These are phyloP conservation scores for Eucalyptus lansdowneana DNA, from an alignment of 345 rosid genomes.

Conservation along the genomic window DNA sequence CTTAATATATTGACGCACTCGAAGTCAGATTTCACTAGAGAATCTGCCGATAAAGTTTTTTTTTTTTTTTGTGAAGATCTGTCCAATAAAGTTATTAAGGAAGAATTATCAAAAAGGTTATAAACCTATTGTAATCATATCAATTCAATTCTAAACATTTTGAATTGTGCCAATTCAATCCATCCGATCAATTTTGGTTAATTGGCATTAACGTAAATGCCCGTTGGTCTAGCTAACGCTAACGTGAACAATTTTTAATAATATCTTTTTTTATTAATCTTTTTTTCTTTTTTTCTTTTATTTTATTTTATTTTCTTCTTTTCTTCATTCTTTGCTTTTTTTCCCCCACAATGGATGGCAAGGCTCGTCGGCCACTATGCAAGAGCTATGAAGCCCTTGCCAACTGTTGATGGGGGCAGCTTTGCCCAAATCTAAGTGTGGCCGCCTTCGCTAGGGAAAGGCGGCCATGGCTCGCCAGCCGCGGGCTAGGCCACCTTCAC, in stretches of 20 bases:
- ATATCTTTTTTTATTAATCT: too few species aligned
- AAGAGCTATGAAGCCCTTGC: neutral
- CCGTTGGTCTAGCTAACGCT: rapidly evolving
- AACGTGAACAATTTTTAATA: neutral
- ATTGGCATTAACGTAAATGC: rapidly evolving
- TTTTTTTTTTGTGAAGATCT: neutral
- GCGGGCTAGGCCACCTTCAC: too few species aligned
- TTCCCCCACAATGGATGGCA: neutral
- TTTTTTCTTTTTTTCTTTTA: too few species aligned
- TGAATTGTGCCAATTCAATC: neutral
- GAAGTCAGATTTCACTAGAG: neutral
- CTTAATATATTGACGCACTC: rapidly evolving
- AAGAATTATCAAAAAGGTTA: too few species aligned
- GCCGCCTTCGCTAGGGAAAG: neutral
- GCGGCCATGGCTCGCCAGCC: rapidly evolving
- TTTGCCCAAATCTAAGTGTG: neutral
- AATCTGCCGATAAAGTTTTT: neutral
- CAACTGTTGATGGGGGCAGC: neutral
- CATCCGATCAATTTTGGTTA: rapidly evolving
- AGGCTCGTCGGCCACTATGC: neutral
- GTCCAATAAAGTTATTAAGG: neutral
- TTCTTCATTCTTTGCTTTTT: too few species aligned
- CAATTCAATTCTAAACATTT: too few species aligned
- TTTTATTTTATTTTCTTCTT: too few species aligned
- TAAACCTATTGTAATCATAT: too few species aligned